A percentile compares a stretch with the other conserved stretches of the same genome.
Evolutionary conservation across 1,284 basidiomycete genomes (phyloP).

Genomic region (Stygiomarasmius scandens): DNA sequence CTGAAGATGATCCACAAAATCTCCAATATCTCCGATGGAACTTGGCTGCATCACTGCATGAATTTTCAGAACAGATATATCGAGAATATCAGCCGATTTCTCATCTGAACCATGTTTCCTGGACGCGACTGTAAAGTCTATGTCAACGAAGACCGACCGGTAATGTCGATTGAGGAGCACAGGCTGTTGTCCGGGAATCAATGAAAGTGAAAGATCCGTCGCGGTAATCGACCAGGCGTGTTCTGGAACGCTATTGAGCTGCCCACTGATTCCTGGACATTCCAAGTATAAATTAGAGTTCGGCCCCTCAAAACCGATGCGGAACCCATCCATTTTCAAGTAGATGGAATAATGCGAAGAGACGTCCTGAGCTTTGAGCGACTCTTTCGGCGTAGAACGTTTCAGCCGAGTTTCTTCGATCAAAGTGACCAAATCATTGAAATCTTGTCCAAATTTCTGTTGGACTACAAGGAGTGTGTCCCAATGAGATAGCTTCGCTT

Average conservation of each 20-base stretch:
- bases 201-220: conserved; percentile 72
- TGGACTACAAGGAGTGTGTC: conserved; percentile 80
- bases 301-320: conserved; percentile 72
- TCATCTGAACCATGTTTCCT: conserved; percentile 31
- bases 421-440: conserved; percentile 74
- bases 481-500: conserved; percentile 78
- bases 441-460: conserved; percentile 84
- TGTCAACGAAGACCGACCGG: conserved; percentile 80
- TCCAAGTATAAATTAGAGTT: conserved; percentile 75
- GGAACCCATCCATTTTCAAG: conserved; percentile 76
- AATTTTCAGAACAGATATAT: conserved; percentile 69
- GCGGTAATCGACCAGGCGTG: conserved; percentile 64
- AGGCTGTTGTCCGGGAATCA: conserved; percentile 59
- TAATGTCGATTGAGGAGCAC: conserved; percentile 50
- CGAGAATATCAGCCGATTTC: conserved; percentile 43
- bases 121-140: conserved; percentile 64
- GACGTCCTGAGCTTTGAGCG: conserved; percentile 5
- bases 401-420: conserved; percentile 61
- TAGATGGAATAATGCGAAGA: conserved; percentile 46
- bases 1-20: conserved; percentile 84
- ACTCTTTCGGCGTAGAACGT: conserved; percentile 24
- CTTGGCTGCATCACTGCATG: conserved; percentile 93
- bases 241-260: conserved; percentile 47
- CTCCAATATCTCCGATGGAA: conserved; percentile 85
- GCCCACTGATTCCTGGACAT: conserved; percentile 71